Conservation (phyloP, 495 filamentous ascomycete genomes). For the Neurospora sp. region DNA sequence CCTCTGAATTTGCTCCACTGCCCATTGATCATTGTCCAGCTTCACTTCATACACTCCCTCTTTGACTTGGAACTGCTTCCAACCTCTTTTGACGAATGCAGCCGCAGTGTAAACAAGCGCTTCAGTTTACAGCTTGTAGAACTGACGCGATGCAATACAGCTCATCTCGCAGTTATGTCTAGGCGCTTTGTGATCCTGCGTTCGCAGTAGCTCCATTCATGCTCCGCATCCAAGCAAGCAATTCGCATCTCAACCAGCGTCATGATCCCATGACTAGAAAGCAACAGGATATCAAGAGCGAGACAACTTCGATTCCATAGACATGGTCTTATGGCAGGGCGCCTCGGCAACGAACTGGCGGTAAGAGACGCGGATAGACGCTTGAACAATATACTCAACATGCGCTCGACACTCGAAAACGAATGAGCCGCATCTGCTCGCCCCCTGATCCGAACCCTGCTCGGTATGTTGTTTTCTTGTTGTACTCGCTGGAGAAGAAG, state of each 20-base stretch:
- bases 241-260: too few species aligned
- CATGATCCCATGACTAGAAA: not conserved
- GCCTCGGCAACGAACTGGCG: not conserved
- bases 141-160: not conserved
- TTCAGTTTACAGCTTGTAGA: not conserved
- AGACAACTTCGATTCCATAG: not conserved
- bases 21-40: not conserved
- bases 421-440: not conserved
- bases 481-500: not conserved
- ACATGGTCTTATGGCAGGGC: not conserved
- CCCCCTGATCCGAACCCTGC: not conserved
- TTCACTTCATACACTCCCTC: not conserved
- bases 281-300: not conserved
- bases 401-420: not conserved
- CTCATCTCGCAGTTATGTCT: not conserved
- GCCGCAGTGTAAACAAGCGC: not conserved
- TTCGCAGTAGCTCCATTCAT: not conserved
- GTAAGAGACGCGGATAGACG: not conserved
- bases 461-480: not conserved
- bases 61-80: not conserved
- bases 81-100: not conserved
- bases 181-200: not conserved
- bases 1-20: not conserved
- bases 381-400: not conserved
- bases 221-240: not conserved